A percentile compares a stretch with the other conserved stretches of the same genome.
Evolutionary conservation across 78 protist species (phyloP).

Genomic region (Emiliania huxleyi): DNA sequence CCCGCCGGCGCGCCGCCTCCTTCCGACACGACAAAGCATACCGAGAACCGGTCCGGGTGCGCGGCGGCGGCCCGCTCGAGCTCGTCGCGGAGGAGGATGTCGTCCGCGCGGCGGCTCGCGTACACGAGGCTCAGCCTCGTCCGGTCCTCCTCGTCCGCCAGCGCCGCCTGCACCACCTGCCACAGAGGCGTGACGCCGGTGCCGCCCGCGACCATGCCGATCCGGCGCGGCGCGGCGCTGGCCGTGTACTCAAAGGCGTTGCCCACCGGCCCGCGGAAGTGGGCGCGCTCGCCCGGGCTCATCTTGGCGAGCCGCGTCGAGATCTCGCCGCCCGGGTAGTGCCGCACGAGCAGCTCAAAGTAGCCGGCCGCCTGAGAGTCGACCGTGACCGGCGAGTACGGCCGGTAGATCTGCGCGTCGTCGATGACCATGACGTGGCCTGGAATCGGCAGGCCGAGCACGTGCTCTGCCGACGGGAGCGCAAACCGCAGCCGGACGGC

Average conservation of each 20-base stretch:
- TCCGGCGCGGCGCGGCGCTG: neutral
- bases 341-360: neutral
- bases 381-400: neutral
- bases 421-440: neutral
- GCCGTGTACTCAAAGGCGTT: neutral
- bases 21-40: too few species aligned
- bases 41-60: too few species aligned
- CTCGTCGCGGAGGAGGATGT: too few species aligned
- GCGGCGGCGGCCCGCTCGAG: too few species aligned
- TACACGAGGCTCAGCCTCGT: too few species aligned
- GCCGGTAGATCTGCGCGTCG: neutral
- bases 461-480: neutral
- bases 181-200: too few species aligned
- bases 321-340: neutral
- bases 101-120: too few species aligned
- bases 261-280: neutral
- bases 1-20: too few species aligned
- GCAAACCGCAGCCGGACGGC: neutral
- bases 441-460: neutral
- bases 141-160: too few species aligned
- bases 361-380: neutral
- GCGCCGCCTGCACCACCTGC: too few species aligned
- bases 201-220: too few species aligned
- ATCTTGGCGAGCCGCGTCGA: neutral
- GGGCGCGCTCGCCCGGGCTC: neutral